A percentile compares a stretch with the other conserved stretches of the same genome.
phyloP scores from a whole-genome alignment of 2,329 filamentous ascomycete species.

The Hymenoscyphus fraxineus region DNA sequence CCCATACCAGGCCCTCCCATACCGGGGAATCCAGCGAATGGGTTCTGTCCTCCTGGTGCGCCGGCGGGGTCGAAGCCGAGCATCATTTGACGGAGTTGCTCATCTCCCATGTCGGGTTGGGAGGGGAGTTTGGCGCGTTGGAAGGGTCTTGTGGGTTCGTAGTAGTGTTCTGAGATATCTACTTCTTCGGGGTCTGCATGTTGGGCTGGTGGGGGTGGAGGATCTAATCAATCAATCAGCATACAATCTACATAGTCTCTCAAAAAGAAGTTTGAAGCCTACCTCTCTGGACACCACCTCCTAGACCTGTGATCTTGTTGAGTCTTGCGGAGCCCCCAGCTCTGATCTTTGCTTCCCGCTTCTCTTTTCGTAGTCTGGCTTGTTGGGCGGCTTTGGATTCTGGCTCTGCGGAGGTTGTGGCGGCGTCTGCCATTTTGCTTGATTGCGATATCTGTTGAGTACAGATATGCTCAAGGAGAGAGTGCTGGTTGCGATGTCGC shows the following conservation, averaged over 20 bases:
- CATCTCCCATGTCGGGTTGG: slow-evolving; percentile 45
- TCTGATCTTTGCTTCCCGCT: slow-evolving; percentile 74
- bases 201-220: slow-evolving; percentile 36
- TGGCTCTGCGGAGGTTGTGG: slow-evolving; percentile 24
- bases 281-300: slow-evolving; percentile 53
- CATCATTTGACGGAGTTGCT: slow-evolving; percentile 63
- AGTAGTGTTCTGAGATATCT: slow-evolving; percentile 72
- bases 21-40: slow-evolving; percentile 35
- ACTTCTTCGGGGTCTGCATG: slow-evolving; percentile 68
- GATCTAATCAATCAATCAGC: not conserved
- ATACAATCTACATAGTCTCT: not conserved
- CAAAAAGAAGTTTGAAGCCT: not conserved
- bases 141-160: slow-evolving; percentile 50
- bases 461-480: not conserved
- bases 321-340: slow-evolving; percentile 66
- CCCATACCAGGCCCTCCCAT: slow-evolving; percentile 28
- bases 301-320: slow-evolving; percentile 71
- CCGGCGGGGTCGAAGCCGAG: slow-evolving; percentile 48
- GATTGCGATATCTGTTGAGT: not conserved
- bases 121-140: slow-evolving; percentile 30
- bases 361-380: slow-evolving; percentile 72
- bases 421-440: slow-evolving; percentile 31
- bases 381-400: slow-evolving; percentile 53
- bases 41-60: slow-evolving; percentile 32
- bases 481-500: not conserved